Base-by-base conservation (phyloP, 2,329 filamentous ascomycete genomes). In the Colletotrichum sp. region DNA sequence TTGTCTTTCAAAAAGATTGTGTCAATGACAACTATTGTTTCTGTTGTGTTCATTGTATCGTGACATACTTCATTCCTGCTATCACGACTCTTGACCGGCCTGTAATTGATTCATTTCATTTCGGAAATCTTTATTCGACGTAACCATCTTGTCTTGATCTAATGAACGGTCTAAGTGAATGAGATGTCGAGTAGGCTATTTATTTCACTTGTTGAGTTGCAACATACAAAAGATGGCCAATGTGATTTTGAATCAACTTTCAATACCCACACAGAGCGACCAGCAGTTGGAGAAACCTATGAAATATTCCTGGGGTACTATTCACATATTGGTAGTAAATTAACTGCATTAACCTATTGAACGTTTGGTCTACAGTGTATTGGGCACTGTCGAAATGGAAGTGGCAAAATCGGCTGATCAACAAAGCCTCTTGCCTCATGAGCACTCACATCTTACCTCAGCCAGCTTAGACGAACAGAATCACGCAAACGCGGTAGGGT, bases 211-310 rank as follows among this genome's bases (percentile, higher is more conserved):
- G 10, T 12, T 6, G 10, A 49, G 2, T 49, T 49, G 44, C 44
- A 49, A 21, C 16, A 0, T n/a, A 9, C 39, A 15, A 2, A 36
- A 1, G 0, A 15, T 1, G 1, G 32, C 12, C 0, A 34, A 34
- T 0, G 39, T 18, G 39, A 44, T 2, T 44, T 10, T 9, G 16
- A n/a, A 9, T 0, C 36, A 44, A 18, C 36, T 10, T 10, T 2
- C 16, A 1, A 8, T 10, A 18, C 16, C 8, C 36, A 39, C 6
- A 13, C 6, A 34, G 39, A n/a, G 12, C 34, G 7, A 36, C 0
- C 6, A 7, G 18, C 18, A 49, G 6, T 7, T 12, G 6, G 18
- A 49, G 18, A 21, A n/a, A 21, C 1, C 44, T 21, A 12, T 21
- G 18, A 12, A 21, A 21, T 49, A 7, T 49, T 7, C 44, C 44